Base-by-base conservation (phyloP, 352 stramenopile species). In the Pythium aristosporum region DNA sequence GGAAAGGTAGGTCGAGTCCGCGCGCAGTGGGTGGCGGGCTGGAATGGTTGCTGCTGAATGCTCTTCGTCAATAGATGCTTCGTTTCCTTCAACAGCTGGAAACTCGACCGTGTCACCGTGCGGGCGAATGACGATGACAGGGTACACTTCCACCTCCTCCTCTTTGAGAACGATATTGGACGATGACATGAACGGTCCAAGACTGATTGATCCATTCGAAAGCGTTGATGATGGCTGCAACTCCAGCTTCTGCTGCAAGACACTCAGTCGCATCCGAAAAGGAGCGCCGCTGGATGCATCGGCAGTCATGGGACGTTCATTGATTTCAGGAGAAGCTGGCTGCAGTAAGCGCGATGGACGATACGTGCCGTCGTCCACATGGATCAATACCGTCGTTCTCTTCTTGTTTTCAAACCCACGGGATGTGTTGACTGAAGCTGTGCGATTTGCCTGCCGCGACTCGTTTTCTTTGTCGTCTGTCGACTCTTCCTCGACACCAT, bases 81-180 rank as follows among this genome's bases (percentile, higher is more conserved):
- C 18, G 3, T 44, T 23, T 16, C 39, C 47, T 41, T 57, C 20
- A 16, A 51, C 15, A 9, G 21, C 37, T 28, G 65, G 44, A 34
- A 85, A 53, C 21, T 72, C 65, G 28, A 81, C 30, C 15, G 73
- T 48, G 2, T 76, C 60, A 23, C 74, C 75, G 12, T 73, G 43
- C 7, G 80, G 78, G 20, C 76, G 78, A 66, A 89, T 76, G 32
- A 84, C 39, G 50, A 89, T 61, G 15, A 88, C 77, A 10, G 80
- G 80, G 42, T 87, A 89, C 6, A 88, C 80, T 59, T 89, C 80
- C 15, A 89, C 75, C 57, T 89, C 64, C 32, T 85, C 75, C 18
- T 80, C 73, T 47, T 85, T 71, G 5, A 89, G 61, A 5, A 65
- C 72, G 51, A 89, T 75, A 30, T 74, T 78, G 0, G 78, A 82